These are phyloP conservation scores for Fusarium concolor DNA, from an alignment of 2,329 filamentous ascomycete species.

Conservation along the genomic window DNA sequence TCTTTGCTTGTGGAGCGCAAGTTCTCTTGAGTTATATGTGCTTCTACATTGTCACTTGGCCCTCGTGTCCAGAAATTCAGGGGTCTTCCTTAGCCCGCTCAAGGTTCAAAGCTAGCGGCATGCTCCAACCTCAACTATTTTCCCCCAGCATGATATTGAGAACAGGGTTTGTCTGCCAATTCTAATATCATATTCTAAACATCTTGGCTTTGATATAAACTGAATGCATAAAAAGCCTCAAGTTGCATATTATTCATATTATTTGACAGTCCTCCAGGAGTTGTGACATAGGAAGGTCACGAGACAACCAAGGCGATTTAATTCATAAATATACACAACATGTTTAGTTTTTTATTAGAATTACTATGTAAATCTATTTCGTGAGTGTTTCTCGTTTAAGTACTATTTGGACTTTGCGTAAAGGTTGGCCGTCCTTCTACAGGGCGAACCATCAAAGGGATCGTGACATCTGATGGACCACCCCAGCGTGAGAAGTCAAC, in stretches of 20 bases:
- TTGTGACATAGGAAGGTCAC: not conserved
- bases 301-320: not conserved
- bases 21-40: not conserved
- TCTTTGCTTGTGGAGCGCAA: not conserved
- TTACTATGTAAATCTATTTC: too few species aligned
- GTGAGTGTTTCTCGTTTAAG: not conserved
- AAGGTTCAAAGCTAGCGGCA: not conserved
- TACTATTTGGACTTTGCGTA: not conserved
- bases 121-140: not conserved
- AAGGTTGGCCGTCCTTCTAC: not conserved
- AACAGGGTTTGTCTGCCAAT: not conserved
- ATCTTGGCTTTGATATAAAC: not conserved
- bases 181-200: not conserved
- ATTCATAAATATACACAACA: too few species aligned
- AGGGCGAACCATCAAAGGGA: slow-evolving; percentile 45
- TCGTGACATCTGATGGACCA: slow-evolving; percentile 36
- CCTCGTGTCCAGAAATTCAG: not conserved
- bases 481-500: slow-evolving; percentile 49
- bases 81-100: not conserved
- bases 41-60: too few species aligned
- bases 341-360: too few species aligned
- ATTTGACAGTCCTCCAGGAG: not conserved
- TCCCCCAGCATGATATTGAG: not conserved
- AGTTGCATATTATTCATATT: not conserved
- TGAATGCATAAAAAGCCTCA: too few species aligned